phyloP scores from a whole-genome alignment of 768 basidiomycete genomes.

The Trametes punicea region DNA sequence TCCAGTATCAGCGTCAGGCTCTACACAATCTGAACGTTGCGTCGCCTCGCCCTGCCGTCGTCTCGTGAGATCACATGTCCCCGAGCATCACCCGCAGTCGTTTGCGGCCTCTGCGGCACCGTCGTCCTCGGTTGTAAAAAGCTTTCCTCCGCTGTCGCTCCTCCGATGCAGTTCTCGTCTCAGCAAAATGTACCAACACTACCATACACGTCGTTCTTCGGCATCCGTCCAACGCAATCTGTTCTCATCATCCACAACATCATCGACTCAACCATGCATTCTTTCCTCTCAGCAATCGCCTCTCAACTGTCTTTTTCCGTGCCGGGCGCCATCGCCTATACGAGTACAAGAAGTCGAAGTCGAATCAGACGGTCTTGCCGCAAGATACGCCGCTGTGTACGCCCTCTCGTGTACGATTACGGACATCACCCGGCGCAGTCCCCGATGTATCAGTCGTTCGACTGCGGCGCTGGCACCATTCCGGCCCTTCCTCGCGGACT shows the following conservation, averaged over 20 bases:
- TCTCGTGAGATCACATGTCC: constrained; percentile 43
- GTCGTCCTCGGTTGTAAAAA: constrained; percentile 48
- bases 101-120: constrained; percentile 15
- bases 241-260: constrained; percentile 31
- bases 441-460: constrained; percentile 22
- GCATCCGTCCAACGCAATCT: constrained; percentile 51
- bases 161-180: constrained; percentile 35
- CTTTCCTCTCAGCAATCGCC: constrained; percentile 55
- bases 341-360: constrained; percentile 24
- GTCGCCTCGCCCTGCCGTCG: constrained; percentile 55
- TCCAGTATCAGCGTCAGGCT: constrained; percentile 72
- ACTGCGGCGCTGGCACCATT: constrained; percentile 26
- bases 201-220: constrained; percentile 55
- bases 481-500: constrained; percentile 31
- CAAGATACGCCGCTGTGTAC: constrained; percentile 19
- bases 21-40: constrained; percentile 75
- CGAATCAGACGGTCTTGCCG: constrained; percentile 20
- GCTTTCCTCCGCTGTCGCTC: constrained; percentile 25
- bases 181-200: constrained; percentile 76
- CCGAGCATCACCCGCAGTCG: constrained; percentile 14
- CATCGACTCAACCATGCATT: constrained; percentile 36
- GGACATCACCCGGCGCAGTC: constrained; percentile 25
- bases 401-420: constrained; percentile 29
- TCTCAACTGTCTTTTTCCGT: constrained; percentile 32
- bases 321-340: constrained; percentile 22